phyloP scores from a whole-genome alignment of 495 filamentous ascomycete species.

The Choiromyces venosus region DNA sequence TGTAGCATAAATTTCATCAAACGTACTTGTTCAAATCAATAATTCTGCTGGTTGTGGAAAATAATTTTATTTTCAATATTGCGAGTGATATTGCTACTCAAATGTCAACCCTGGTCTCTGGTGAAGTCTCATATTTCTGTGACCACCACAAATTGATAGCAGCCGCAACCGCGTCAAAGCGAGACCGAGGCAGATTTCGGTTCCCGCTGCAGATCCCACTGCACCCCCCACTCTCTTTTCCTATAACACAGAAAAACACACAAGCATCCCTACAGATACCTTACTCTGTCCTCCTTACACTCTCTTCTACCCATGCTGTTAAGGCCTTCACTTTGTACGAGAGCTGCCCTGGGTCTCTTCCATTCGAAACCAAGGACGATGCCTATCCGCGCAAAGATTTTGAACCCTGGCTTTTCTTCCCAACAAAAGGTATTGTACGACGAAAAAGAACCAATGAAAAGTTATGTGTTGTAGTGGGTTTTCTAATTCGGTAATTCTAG shows the following conservation, averaged over 20 bases:
- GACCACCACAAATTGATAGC: not conserved
- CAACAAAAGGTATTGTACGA: constrained; percentile 47
- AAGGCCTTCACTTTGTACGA: constrained; percentile 47
- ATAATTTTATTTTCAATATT: not conserved
- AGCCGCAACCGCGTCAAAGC: not conserved
- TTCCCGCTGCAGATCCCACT: constrained; percentile 2
- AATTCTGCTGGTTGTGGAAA: not conserved
- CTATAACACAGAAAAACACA: not conserved
- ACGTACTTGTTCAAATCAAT: not conserved
- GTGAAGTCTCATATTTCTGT: not conserved
- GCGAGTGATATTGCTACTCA: not conserved
- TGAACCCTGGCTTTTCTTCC: constrained; percentile 54
- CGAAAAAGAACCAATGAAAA: not conserved
- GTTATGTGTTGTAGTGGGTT: constrained; percentile 17
- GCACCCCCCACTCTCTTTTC: not conserved
- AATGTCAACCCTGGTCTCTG: not conserved
- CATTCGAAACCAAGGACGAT: constrained; percentile 57
- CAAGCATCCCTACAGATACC: constrained; percentile 6
- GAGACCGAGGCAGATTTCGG: not conserved
- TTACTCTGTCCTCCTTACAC: constrained; percentile 12
- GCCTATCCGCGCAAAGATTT: constrained; percentile 83
- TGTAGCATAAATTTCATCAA: not conserved
- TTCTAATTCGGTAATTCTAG: constrained; percentile 42
- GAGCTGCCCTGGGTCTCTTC: constrained; percentile 52
- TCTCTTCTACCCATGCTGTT: constrained; percentile 49